Conservation (phyloP, 208 protist genomes). For the Wallacemonas sp. region DNA sequence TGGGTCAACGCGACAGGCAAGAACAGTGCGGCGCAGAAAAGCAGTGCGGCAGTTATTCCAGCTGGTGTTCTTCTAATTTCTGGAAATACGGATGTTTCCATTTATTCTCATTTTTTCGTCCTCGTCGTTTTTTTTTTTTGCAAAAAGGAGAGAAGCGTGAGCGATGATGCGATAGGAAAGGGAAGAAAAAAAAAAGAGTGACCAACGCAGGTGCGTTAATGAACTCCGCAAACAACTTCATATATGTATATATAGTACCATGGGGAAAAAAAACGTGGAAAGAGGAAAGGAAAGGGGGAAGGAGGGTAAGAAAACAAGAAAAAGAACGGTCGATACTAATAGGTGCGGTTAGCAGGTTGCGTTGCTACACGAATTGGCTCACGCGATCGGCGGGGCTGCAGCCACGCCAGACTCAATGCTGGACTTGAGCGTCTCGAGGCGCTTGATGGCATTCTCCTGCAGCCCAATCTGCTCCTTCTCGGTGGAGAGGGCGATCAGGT, state of each 20-base stretch:
- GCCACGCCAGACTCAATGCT: slow-evolving; percentile 6
- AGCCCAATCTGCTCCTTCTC: slow-evolving; percentile 26
- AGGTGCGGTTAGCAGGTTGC: too few species aligned
- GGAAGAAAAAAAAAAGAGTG: background rate
- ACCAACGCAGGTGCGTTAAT: too few species aligned
- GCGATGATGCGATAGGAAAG: background rate
- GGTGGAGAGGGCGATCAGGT: slow-evolving; percentile 25
- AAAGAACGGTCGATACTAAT: background rate
- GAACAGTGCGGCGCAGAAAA: too few species aligned
- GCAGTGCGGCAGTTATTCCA: too few species aligned
- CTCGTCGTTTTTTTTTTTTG: background rate
- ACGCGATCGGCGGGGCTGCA: background rate
- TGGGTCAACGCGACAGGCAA: too few species aligned
- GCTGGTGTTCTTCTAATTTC: too few species aligned
- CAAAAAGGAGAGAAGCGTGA: background rate
- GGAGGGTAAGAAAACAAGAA: background rate
- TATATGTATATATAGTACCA: background rate
- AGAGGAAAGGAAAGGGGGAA: background rate
- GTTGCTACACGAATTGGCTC: too few species aligned
- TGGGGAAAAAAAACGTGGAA: background rate
- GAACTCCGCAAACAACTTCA: too few species aligned
- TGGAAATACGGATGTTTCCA: too few species aligned
- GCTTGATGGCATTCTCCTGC: slow-evolving; percentile 25
- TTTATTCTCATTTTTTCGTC: background rate
- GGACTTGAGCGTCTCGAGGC: slow-evolving; percentile 11